Conservation (phyloP, 2,329 filamentous ascomycete genomes). For the Paraconiothyrium sp. region DNA sequence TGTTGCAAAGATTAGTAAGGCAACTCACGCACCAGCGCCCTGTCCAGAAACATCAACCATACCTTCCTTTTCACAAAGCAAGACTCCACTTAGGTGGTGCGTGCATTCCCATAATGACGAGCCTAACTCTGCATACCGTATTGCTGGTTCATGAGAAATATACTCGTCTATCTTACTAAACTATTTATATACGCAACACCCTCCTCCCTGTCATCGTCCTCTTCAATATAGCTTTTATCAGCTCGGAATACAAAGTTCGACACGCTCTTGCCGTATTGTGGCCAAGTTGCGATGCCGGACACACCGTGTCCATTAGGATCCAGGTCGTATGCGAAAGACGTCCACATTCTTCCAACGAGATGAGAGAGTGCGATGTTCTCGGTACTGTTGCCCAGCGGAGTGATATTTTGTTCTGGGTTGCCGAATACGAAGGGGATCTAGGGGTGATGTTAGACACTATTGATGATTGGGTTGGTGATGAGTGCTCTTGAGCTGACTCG, state of each 20-base stretch:
- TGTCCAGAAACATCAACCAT: too few relatives aligned
- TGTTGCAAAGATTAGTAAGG: too few relatives aligned
- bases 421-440: constrained; percentile 45
- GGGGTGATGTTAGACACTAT: neutral
- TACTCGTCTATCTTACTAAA: constrained; percentile 24
- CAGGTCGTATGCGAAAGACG: constrained; percentile 40
- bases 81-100: too few relatives aligned
- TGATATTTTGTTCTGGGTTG: constrained; percentile 37
- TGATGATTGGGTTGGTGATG: neutral
- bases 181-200: constrained; percentile 38
- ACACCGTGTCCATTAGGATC: constrained; percentile 43
- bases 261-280: constrained; percentile 27
- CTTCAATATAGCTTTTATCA: constrained; percentile 39
- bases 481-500: neutral
- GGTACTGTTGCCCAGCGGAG: constrained; percentile 35
- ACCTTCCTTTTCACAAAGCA: too few relatives aligned
- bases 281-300: constrained; percentile 26
- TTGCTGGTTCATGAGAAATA: too few relatives aligned
- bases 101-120: too few relatives aligned
- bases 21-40: too few relatives aligned
- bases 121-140: too few relatives aligned
- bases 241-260: constrained; percentile 41
- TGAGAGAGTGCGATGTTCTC: constrained; percentile 34
- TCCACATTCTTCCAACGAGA: constrained; percentile 43
- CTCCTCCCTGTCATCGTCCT: constrained; percentile 31